Evolutionary conservation across 2,329 filamentous ascomycete species (phyloP).

Genomic region (Diaporthe batatas): DNA sequence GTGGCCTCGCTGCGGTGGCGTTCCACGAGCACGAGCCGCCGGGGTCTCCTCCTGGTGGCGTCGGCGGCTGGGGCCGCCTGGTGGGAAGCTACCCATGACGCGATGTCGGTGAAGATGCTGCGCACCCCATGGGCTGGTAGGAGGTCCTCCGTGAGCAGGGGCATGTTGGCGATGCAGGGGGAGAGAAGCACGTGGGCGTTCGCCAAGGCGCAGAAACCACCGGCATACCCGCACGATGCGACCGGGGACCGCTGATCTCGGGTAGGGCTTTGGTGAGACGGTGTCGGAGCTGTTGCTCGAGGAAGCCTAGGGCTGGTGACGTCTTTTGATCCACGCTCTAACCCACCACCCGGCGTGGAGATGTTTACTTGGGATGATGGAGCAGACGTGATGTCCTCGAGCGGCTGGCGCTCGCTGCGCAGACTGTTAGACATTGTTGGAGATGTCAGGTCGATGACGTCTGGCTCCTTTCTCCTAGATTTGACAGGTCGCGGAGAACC

Average conservation of each 20-base stretch:
- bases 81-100: constrained; percentile 27
- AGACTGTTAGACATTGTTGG: constrained; percentile 2
- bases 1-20: constrained; percentile 48
- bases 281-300: constrained; percentile 45
- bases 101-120: constrained; percentile 50
- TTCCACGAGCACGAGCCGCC: constrained; percentile 53
- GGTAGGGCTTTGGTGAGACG: constrained; percentile 8
- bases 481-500: constrained; percentile 8
- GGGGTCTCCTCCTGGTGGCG: constrained; percentile 34
- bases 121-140: constrained; percentile 58
- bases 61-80: not conserved
- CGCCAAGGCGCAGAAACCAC: constrained; percentile 54
- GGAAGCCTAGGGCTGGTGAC: constrained; percentile 11
- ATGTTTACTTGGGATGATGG: constrained; percentile 33
- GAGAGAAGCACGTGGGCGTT: constrained; percentile 57
- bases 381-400: constrained; percentile 38
- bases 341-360: not conserved
- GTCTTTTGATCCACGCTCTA: not conserved
- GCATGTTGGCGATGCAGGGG: constrained; percentile 55
- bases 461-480: constrained; percentile 6
- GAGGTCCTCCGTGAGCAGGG: constrained; percentile 54
- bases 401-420: constrained; percentile 28
- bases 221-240: constrained; percentile 51
- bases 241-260: not conserved
- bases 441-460: constrained; percentile 2